Base-by-base conservation (phyloP, 1,284 basidiomycete species). In the Cutaneotrichosporon sp. region DNA sequence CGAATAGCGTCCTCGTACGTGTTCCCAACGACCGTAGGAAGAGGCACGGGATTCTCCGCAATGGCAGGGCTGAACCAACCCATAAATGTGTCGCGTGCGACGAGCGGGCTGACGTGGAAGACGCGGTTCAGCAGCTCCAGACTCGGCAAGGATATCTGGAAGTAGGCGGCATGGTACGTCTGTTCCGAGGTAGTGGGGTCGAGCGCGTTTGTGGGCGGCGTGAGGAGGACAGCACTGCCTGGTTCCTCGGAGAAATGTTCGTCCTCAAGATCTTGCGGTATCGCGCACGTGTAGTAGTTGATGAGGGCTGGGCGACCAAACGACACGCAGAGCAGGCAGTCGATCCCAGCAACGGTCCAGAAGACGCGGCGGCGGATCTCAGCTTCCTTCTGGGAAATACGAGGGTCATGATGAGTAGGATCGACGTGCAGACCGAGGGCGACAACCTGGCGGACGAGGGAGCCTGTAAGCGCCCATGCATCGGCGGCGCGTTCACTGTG, bases 361-460 rank as follows among this genome's bases (percentile, higher is more conserved):
- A 71, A 75, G 0, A 74, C 48, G 6, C 74, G 63, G 6, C 74
- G 58, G 22, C 65, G 57, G 16, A 74, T 62, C 48, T 75, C 74
- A 3, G 70, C 72, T 24, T 74, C 71, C 27, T 68, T 64, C 47
- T 68, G 61, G 1, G 69, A 70, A 19, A 74, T 63, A 25, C 60
- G 60, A 1, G 70, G 62, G 52, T 73, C 72, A 25, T 71, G 61
- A 32, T 61, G 63, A 1, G 64, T 34, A 0, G 74, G 74, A 52
- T 75, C 74, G 46, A 71, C 68, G 49, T 75, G 74, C 25, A 75
- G 60, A 9, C 74, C 74, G 51, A 75, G 63, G 20, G 70, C 68
- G 11, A 73, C 66, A 17, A 65, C 67, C 54, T 75, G 71, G 24
- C 72, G 63, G 10, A 74, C 64, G 26, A 74, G 54, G 1, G 62